phyloP scores from a whole-genome alignment of 768 basidiomycete genomes.

The Boletus sp. region DNA sequence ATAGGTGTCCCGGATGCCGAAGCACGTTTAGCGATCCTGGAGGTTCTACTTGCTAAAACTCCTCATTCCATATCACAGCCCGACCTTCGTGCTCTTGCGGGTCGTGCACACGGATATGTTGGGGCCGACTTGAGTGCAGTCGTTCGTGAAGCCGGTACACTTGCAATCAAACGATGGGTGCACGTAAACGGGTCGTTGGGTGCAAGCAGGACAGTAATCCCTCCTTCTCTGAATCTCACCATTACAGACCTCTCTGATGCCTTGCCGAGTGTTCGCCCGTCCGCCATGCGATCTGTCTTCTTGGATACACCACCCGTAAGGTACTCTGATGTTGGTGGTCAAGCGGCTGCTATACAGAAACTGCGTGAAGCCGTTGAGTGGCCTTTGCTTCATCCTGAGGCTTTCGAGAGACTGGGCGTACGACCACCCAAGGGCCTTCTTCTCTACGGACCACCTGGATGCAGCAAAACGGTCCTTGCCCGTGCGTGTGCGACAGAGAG shows the following conservation, averaged over 20 bases:
- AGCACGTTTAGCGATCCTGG: constrained; percentile 80
- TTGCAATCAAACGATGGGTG: constrained; percentile 84
- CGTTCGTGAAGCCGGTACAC: constrained; percentile 88
- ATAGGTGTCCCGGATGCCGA: constrained; percentile 85
- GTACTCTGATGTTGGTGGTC: constrained; percentile 91
- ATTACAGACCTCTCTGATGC: constrained; percentile 64
- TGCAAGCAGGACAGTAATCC: constrained; percentile 3
- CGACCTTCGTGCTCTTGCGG: constrained; percentile 65
- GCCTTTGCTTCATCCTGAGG: constrained; percentile 85
- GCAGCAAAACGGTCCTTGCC: constrained; percentile 91
- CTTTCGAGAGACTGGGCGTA: constrained; percentile 85
- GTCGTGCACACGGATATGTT: constrained; percentile 91
- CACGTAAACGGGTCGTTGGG: constrained; percentile 18
- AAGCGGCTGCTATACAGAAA: constrained; percentile 74
- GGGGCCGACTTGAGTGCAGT: constrained; percentile 93
- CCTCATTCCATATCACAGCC: constrained; percentile 65
- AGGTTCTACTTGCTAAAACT: constrained; percentile 77
- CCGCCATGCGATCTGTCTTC: constrained; percentile 91
- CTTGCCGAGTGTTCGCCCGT: constrained; percentile 80
- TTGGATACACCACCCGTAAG: constrained; percentile 78
- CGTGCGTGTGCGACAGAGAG: constrained; percentile 91
- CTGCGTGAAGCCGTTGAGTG: constrained; percentile 92
- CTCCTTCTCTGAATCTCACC: constrained; percentile 41
- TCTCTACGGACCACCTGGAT: constrained; percentile 95
- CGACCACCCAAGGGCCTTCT: constrained; percentile 86